Conservation (phyloP, 768 basidiomycete species). For the Boletus rubescentipes region DNA sequence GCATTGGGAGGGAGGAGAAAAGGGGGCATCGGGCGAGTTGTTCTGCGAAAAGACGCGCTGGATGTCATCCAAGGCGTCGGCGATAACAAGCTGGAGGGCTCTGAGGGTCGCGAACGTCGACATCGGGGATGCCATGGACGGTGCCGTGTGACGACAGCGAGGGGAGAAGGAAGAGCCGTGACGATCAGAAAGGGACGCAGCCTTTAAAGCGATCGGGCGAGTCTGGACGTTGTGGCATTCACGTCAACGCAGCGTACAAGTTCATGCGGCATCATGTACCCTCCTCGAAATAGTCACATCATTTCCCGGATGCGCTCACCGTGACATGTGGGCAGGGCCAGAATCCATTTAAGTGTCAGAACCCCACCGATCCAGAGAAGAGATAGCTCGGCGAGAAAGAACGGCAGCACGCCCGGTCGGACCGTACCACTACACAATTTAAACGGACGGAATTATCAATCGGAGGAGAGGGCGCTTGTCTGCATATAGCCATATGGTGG, state of each 20-base stretch:
- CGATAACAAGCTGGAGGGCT: slow-evolving; percentile 64
- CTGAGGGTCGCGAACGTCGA: slow-evolving; percentile 64
- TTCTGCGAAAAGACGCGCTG: slow-evolving; percentile 51
- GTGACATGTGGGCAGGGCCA: neutral
- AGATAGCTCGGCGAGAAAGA: slow-evolving; percentile 5
- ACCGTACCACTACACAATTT: neutral
- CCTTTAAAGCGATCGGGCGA: slow-evolving; percentile 17
- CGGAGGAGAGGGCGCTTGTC: neutral
- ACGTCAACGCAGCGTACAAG: slow-evolving; percentile 10
- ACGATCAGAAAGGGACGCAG: slow-evolving; percentile 3
- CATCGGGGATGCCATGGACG: slow-evolving; percentile 34
- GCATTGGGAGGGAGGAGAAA: slow-evolving; percentile 12
- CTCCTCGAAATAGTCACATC: slow-evolving; percentile 18
- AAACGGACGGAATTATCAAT: neutral
- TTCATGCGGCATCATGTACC: neutral
- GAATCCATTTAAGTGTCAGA: slow-evolving; percentile 17
- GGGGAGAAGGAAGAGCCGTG: slow-evolving; percentile 6
- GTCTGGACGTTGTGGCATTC: too few relatives aligned
- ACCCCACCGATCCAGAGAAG: slow-evolving; percentile 19
- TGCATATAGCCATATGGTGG: slow-evolving; percentile 8
- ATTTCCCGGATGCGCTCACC: slow-evolving; percentile 10
- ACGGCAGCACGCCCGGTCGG: slow-evolving; percentile 5
- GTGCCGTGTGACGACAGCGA: slow-evolving; percentile 10
- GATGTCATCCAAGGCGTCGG: slow-evolving; percentile 67
- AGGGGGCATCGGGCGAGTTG: slow-evolving; percentile 3